phyloP scores from a whole-genome alignment of 148 eudicot genomes.

The Silene latifolia region DNA sequence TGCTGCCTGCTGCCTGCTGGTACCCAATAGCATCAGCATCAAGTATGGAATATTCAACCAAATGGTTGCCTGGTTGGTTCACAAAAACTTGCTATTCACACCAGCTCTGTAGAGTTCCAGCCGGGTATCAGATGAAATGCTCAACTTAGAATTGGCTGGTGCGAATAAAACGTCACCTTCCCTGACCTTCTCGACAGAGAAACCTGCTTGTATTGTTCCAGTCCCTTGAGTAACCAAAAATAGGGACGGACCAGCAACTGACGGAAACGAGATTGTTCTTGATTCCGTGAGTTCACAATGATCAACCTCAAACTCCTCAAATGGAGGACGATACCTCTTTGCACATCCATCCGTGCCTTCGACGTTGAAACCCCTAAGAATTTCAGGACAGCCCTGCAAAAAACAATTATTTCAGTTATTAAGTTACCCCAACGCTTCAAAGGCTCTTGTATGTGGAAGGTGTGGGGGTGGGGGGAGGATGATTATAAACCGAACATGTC shows the following conservation, averaged over 20 bases:
- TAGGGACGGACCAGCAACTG: slow-evolving; percentile 67
- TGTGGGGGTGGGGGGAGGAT: no score
- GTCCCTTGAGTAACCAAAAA: slow-evolving; percentile 58
- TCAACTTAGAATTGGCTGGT: slow-evolving; percentile 56
- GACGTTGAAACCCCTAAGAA: slow-evolving; percentile 50
- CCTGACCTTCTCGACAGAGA: slow-evolving; percentile 33
- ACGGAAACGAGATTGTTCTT: slow-evolving; percentile 38
- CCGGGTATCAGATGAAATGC: slow-evolving; percentile 35
- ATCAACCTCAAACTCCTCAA: slow-evolving; percentile 94
- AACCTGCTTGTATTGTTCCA: slow-evolving; percentile 39
- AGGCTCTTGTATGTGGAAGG: not conserved
- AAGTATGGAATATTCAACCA: not conserved
- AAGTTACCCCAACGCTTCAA: not conserved
- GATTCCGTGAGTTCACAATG: slow-evolving; percentile 50
- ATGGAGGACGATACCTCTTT: slow-evolving; percentile 70
- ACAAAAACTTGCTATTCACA: slow-evolving; percentile 57
- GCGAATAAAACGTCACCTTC: slow-evolving; percentile 74
- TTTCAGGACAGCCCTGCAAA: slow-evolving; percentile 69
- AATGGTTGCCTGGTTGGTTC: not conserved
- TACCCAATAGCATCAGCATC: not conserved
- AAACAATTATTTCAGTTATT: not conserved
- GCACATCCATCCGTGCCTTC: slow-evolving; percentile 41
- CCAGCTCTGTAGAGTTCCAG: slow-evolving; percentile 79
- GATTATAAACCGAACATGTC: no score
- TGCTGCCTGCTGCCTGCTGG: no score